Conservation (phyloP, 1,139 yeast genomes). For the Kurtzmaniella quercitrusa region DNA sequence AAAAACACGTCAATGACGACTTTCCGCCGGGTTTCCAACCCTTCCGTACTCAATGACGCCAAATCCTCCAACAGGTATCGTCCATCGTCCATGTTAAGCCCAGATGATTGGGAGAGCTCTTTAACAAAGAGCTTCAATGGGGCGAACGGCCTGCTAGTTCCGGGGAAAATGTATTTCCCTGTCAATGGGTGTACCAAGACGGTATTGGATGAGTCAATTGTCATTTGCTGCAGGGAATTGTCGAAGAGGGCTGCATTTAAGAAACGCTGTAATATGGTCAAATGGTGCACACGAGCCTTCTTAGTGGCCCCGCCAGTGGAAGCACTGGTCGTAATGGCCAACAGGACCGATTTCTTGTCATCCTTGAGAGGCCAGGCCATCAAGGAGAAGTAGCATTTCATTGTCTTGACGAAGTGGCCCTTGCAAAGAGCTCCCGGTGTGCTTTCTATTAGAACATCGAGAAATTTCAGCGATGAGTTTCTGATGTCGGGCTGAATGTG, state of each 20-base stretch:
- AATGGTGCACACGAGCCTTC: slow-evolving; percentile 38
- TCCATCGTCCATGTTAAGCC: slow-evolving; percentile 20
- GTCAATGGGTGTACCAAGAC: slow-evolving; percentile 41
- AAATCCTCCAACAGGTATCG: slow-evolving; percentile 26
- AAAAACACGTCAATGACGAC: slow-evolving; percentile 52
- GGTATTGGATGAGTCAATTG: slow-evolving; percentile 8
- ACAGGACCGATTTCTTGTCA: slow-evolving; percentile 41
- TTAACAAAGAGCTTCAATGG: slow-evolving; percentile 50
- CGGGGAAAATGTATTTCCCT: slow-evolving; percentile 49
- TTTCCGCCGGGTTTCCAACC: slow-evolving; percentile 56
- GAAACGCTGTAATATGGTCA: slow-evolving; percentile 41
- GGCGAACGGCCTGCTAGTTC: slow-evolving; percentile 55
- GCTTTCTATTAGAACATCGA: slow-evolving; percentile 48
- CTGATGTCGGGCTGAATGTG: slow-evolving; percentile 76
- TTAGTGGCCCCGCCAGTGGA: slow-evolving; percentile 36
- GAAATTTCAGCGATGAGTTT: slow-evolving; percentile 61
- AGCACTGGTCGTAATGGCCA: slow-evolving; percentile 43
- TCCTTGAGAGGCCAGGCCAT: slow-evolving; percentile 55
- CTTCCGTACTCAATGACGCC: slow-evolving; percentile 45
- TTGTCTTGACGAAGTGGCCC: slow-evolving; percentile 54
- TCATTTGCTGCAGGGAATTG: slow-evolving; percentile 5
- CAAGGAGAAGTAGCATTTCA: slow-evolving; percentile 53
- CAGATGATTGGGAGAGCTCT: slow-evolving; percentile 18
- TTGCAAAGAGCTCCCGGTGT: slow-evolving; percentile 49
- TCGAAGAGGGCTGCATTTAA: slow-evolving; percentile 36